Percentiles rank a stretch among this genome's conserved stretches.
Evolutionary conservation across 2,329 filamentous ascomycete genomes (phyloP).

Genomic region (Polychaeton citri): DNA sequence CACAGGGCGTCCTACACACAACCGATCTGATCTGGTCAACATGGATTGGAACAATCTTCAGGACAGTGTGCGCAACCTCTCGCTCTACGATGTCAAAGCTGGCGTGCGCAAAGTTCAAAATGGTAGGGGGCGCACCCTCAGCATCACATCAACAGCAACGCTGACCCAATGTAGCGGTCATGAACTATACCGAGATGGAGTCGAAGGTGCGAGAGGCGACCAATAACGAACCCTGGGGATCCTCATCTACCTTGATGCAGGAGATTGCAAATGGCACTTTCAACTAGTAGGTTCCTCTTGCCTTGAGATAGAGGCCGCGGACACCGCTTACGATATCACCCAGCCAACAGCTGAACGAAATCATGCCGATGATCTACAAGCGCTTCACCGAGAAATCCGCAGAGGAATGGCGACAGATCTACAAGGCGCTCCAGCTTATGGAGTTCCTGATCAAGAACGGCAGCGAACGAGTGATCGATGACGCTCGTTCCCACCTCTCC

Average conservation of each 20-base stretch:
- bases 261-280: conserved; percentile 97
- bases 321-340: too few relatives aligned
- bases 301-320: too few relatives aligned
- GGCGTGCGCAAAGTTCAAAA: conserved; percentile 92
- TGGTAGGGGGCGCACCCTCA: conserved; percentile 45
- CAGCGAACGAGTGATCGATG: conserved; percentile 92
- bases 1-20: too few relatives aligned
- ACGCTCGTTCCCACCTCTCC: conserved; percentile 87
- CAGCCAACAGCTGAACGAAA: conserved; percentile 93
- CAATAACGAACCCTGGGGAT: conserved; percentile 97
- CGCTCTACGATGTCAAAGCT: conserved; percentile 89
- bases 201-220: conserved; percentile 82
- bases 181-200: conserved; percentile 97
- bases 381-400: conserved; percentile 96
- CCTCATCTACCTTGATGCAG: conserved; percentile 75
- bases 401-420: conserved; percentile 98
- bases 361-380: conserved; percentile 99
- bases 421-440: conserved; percentile 88
- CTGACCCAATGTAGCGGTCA: conserved; percentile 52
- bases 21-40: too few relatives aligned
- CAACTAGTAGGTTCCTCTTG: conserved; percentile 77
- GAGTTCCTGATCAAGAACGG: conserved; percentile 98
- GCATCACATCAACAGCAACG: neutral
- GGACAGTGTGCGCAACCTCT: conserved; percentile 80
- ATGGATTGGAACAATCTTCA: conserved; percentile 84